phyloP scores from a whole-genome alignment of 202 grass and related monocot species.

The Digitaria exilis region DNA sequence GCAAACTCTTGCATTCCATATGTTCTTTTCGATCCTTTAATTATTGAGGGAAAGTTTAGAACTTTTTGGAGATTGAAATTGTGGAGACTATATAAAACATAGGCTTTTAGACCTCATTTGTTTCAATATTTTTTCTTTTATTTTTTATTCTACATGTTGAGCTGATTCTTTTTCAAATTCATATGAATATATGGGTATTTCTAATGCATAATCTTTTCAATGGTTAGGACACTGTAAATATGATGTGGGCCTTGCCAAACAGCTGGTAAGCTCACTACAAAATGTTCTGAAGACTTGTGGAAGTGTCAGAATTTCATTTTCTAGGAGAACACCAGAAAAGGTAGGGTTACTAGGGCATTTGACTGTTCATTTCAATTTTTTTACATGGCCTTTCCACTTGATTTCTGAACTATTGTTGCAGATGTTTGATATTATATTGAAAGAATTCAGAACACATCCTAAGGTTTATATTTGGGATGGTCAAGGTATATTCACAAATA shows the following conservation, averaged over 20 bases:
- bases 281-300: slow-evolving; percentile 76
- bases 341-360: slow-evolving; percentile 27
- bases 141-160: background rate
- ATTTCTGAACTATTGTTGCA: slow-evolving; percentile 32
- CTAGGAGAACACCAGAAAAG: slow-evolving; percentile 87
- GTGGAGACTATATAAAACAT: background rate
- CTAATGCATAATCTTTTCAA: slow-evolving; percentile 34
- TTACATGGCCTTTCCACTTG: background rate
- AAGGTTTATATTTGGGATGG: slow-evolving; percentile 88
- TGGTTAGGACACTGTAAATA: slow-evolving; percentile 85
- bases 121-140: slow-evolving; percentile 7
- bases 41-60: background rate
- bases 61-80: slow-evolving; percentile 26
- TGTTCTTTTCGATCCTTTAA: slow-evolving; percentile 17
- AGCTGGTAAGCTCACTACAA: slow-evolving; percentile 66
- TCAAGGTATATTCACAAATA: slow-evolving; percentile 61
- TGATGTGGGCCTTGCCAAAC: slow-evolving; percentile 66
- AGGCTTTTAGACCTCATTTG: background rate
- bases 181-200: slow-evolving; percentile 5
- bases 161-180: background rate
- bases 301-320: slow-evolving; percentile 92
- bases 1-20: slow-evolving; percentile 17
- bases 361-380: background rate
- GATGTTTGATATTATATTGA: slow-evolving; percentile 73
- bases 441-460: slow-evolving; percentile 67